Evolutionary conservation across 352 stramenopile species (phyloP).

Genomic region (Globisporangium rhizosaccharum): DNA sequence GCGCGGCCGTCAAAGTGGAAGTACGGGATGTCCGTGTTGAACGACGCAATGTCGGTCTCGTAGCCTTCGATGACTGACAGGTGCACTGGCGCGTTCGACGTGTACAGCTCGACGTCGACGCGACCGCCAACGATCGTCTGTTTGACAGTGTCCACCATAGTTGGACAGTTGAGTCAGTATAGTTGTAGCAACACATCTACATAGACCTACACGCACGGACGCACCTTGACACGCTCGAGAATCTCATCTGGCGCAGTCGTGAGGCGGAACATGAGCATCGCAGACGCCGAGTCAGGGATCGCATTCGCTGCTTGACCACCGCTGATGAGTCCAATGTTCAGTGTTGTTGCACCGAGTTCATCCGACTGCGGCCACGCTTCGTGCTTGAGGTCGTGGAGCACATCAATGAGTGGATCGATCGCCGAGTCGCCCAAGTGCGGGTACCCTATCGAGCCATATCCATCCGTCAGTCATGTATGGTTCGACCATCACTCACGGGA

Average conservation of each 20-base stretch:
- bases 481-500: not conserved
- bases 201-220: not conserved
- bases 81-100: conserved; percentile 73
- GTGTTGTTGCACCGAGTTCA: conserved; percentile 73
- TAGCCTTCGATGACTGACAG: conserved; percentile 82
- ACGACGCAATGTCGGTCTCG: conserved; percentile 78
- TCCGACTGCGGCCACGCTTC: conserved; percentile 70
- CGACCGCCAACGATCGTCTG: conserved; percentile 55
- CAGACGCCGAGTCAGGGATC: conserved; percentile 72
- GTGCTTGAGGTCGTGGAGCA: conserved; percentile 79
- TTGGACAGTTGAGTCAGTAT: not conserved
- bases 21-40: conserved; percentile 89
- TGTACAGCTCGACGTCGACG: conserved; percentile 76
- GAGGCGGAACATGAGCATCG: conserved; percentile 88
- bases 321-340: conserved; percentile 83
- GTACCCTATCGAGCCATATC: conserved; percentile 32
- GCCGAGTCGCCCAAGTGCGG: conserved; percentile 78
- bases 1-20: conserved; percentile 76
- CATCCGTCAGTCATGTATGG: not conserved
- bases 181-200: not conserved
- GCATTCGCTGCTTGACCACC: conserved; percentile 79
- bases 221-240: conserved; percentile 58
- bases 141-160: not conserved
- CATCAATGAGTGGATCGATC: conserved; percentile 81
- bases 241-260: conserved; percentile 68